Percentiles rank a stretch among this genome's conserved stretches.
Evolutionary conservation across 1,284 basidiomycete genomes (phyloP).

Genomic region (Schizophyllum amplum): DNA sequence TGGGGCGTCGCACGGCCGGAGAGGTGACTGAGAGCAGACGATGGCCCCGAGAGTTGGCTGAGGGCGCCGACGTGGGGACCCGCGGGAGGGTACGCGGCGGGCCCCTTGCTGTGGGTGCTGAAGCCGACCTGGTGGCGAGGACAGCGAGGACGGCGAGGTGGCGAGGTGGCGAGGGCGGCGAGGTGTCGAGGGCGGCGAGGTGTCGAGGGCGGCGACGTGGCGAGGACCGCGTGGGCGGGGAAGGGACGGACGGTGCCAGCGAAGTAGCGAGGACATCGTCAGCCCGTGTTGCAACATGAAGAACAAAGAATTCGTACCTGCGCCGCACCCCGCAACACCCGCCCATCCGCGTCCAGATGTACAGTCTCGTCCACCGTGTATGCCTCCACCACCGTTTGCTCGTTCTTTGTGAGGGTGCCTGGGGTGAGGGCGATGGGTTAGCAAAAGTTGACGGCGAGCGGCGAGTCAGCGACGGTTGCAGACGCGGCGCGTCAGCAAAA

Average conservation of each 20-base stretch:
- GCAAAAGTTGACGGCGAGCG: no score
- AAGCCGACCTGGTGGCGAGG: conserved; percentile 15
- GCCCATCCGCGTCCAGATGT: conserved; percentile 45
- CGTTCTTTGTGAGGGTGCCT: conserved; percentile 95
- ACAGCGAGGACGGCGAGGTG: no score
- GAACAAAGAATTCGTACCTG: not conserved
- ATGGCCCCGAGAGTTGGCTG: not conserved
- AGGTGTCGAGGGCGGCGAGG: no score
- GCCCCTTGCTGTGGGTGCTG: conserved; percentile 15
- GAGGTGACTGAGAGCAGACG: not conserved
- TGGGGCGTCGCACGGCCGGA: conserved; percentile 13
- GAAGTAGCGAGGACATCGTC: conserved; percentile 13
- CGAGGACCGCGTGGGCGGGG: no score
- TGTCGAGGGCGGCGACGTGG: no score
- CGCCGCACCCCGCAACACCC: not conserved
- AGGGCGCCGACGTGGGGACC: not conserved
- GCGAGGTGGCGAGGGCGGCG: no score
- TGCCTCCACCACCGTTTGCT: conserved; percentile 87
- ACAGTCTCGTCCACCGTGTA: conserved; percentile 83
- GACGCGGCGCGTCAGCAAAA: no score
- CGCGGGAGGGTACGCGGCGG: not conserved
- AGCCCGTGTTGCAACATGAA: no score
- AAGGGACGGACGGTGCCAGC: no score
- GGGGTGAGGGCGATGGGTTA: no score
- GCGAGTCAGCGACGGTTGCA: not conserved